Conservation (phyloP, 306 rosid species). For the Ammopiptanthus mongolicus region DNA sequence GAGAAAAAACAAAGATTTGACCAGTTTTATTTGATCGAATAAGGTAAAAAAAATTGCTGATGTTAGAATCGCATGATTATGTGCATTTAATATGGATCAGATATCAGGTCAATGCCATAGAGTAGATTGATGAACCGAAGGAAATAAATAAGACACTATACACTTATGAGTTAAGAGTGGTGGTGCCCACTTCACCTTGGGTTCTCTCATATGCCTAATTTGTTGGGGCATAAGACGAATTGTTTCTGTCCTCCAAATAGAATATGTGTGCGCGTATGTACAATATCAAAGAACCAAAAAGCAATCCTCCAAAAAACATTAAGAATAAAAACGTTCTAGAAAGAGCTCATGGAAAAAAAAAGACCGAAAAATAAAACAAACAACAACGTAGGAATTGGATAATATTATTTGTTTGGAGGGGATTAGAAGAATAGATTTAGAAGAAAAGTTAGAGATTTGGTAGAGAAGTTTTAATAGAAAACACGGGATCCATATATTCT, state of each 20-base stretch:
- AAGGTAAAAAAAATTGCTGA: no score
- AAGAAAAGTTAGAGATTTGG: conserved; percentile 5
- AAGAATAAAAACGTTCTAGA: background rate
- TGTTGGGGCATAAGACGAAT: conserved; percentile 22
- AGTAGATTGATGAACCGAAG: background rate
- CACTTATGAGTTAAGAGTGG: background rate
- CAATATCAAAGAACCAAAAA: conserved; percentile 6
- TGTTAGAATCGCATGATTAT: background rate
- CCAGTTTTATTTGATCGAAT: no score
- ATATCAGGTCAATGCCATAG: background rate
- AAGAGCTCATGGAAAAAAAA: background rate
- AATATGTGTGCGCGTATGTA: background rate
- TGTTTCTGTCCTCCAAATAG: conserved; percentile 28
- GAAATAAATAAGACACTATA: background rate
- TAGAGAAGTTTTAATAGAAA: background rate
- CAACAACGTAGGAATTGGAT: background rate
- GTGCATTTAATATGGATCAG: conserved; percentile 15
- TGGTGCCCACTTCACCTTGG: conserved; percentile 23
- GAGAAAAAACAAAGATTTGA: no score
- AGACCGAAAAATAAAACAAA: background rate
- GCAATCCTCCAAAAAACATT: background rate
- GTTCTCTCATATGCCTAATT: conserved; percentile 7
- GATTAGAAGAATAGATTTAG: background rate
- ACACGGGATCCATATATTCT: background rate
- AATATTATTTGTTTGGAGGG: background rate